These are phyloP conservation scores for Clarireedia sp. DNA, from an alignment of 2,329 filamentous ascomycete genomes.

Conservation along the genomic window DNA sequence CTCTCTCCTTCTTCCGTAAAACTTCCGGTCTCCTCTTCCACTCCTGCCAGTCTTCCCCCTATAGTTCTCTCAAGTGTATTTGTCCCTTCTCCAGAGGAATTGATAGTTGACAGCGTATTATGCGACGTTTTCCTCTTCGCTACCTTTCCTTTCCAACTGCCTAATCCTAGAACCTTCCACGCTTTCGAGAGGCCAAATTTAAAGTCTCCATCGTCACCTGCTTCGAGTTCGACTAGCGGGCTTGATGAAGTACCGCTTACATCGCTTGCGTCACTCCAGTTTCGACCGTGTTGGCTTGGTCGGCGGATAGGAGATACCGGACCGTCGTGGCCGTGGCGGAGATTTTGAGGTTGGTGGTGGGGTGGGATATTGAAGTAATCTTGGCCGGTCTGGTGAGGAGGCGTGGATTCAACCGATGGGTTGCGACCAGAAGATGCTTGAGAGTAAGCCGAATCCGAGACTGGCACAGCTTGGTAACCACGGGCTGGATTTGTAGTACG, in stretches of 20 bases:
- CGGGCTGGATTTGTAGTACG: not conserved
- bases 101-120: not conserved
- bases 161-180: slow-evolving; percentile 2
- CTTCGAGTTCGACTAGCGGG: slow-evolving; percentile 6
- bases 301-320: not conserved
- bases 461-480: slow-evolving; percentile 3
- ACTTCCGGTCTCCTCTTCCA: slow-evolving; percentile 3
- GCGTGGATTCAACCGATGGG: slow-evolving; percentile 1
- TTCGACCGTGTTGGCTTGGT: slow-evolving; percentile 4
- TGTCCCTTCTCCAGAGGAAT: not conserved
- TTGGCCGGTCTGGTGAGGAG: not conserved
- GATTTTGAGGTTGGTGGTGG: slow-evolving; percentile 1
- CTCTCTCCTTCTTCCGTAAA: not conserved
- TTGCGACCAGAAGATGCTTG: not conserved
- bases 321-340: not conserved
- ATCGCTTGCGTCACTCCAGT: slow-evolving; percentile 9
- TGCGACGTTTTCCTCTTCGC: not conserved
- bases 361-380: slow-evolving; percentile 6
- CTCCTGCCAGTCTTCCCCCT: not conserved
- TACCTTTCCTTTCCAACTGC: not conserved
- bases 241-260: not conserved
- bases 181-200: not conserved
- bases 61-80: not conserved
- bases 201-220: not conserved
- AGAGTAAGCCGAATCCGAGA: slow-evolving; percentile 4